Evolutionary conservation across 768 basidiomycete species (phyloP).

Genomic region (Suillus clintonianus): DNA sequence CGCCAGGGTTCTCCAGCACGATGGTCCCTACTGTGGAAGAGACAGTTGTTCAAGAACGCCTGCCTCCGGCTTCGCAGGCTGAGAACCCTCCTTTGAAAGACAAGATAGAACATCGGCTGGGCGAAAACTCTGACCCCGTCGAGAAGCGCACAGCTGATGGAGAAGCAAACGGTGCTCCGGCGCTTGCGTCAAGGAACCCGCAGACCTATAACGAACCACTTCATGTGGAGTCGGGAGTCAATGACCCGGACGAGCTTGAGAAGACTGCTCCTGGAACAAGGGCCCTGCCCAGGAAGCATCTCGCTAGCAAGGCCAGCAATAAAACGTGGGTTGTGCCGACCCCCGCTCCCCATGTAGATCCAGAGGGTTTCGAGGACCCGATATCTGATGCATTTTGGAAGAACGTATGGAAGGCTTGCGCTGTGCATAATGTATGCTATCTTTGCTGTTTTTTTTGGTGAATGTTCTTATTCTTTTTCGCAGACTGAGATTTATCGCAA

Average conservation of each 20-base stretch:
- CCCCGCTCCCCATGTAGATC: conserved; percentile 70
- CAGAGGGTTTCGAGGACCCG: conserved; percentile 86
- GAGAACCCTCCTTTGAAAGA: conserved; percentile 29
- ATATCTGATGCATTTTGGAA: conserved; percentile 88
- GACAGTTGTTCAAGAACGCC: conserved; percentile 54
- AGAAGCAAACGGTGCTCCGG: conserved; percentile 55
- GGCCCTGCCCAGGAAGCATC: conserved; percentile 54
- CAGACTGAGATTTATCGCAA: conserved; percentile 96
- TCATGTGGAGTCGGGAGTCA: conserved; percentile 43
- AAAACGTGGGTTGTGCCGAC: conserved; percentile 66
- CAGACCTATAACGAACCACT: conserved; percentile 49
- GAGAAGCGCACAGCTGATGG: conserved; percentile 43
- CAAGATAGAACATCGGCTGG: conserved; percentile 23
- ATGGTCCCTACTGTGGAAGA: conserved; percentile 74
- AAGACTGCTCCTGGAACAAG: conserved; percentile 49
- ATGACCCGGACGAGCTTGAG: conserved; percentile 51
- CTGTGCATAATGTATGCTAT: conserved; percentile 80
- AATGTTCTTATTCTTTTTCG: conserved; percentile 5
- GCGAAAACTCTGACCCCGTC: conserved; percentile 7
- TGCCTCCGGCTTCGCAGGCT: conserved; percentile 37
- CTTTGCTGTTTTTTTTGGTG: background rate
- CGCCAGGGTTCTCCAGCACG: conserved; percentile 59
- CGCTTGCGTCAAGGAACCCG: conserved; percentile 46
- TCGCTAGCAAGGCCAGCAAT: conserved; percentile 49
- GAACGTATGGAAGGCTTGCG: conserved; percentile 83